phyloP scores from a whole-genome alignment of 2,329 filamentous ascomycete genomes.

The Talaromyces funiculosus region DNA sequence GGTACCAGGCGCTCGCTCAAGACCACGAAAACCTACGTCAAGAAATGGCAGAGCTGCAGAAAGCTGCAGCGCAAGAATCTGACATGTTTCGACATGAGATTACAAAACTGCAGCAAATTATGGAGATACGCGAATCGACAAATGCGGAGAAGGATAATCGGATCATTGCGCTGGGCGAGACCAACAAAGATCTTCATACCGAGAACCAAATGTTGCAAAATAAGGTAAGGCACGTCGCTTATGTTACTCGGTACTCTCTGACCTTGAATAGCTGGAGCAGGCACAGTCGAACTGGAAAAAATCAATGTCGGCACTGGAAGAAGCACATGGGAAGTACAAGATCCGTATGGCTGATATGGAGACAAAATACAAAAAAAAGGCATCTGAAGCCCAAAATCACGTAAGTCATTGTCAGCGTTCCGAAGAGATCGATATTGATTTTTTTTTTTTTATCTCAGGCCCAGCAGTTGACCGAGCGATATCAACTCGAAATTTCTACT shows the following conservation, averaged over 20 bases:
- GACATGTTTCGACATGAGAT: constrained; percentile 24
- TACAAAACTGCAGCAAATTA: constrained; percentile 16
- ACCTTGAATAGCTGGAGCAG: not conserved
- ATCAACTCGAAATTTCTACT: constrained; percentile 23
- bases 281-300: constrained; percentile 17
- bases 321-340: constrained; percentile 19
- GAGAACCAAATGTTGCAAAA: constrained; percentile 19
- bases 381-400: constrained; percentile 19
- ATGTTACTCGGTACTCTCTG: not conserved
- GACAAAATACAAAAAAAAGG: constrained; percentile 19
- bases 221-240: constrained; percentile 8
- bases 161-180: constrained; percentile 4
- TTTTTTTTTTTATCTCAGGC: constrained; percentile 9
- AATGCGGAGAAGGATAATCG: constrained; percentile 11
- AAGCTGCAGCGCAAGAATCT: constrained; percentile 19
- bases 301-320: constrained; percentile 19
- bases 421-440: constrained; percentile 4
- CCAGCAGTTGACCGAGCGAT: constrained; percentile 18
- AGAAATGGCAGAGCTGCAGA: constrained; percentile 5
- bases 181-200: constrained; percentile 3
- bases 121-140: constrained; percentile 8
- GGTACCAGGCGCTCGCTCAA: constrained; percentile 21
- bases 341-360: constrained; percentile 19
- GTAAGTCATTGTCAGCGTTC: constrained; percentile 16
- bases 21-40: constrained; percentile 15